These are phyloP conservation scores for Deinandra increscens DNA, from an alignment of 129 eudicot species.

Conservation along the genomic window DNA sequence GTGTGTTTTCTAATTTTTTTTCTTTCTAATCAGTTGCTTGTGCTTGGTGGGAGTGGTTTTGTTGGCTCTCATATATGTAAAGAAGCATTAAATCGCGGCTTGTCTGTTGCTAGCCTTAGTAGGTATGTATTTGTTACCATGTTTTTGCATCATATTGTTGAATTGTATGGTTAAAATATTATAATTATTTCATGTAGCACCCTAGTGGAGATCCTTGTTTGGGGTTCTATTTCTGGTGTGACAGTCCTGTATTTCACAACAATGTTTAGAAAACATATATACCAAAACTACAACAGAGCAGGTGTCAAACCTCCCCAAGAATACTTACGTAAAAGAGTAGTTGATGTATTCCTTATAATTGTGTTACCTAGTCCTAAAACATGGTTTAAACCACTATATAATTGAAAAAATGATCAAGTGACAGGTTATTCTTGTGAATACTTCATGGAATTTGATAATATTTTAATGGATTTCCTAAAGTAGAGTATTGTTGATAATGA, in stretches of 20 bases:
- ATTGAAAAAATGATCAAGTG: not conserved
- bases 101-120: conserved; percentile 88
- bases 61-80: conserved; percentile 91
- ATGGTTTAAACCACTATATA: not conserved
- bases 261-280: not conserved
- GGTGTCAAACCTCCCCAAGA: not conserved
- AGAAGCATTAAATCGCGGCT: conserved; percentile 73
- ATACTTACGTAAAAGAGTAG: not conserved
- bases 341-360: not conserved
- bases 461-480: not conserved
- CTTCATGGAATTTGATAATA: not conserved
- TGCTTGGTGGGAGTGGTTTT: conserved; percentile 95
- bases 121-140: conserved; percentile 46
- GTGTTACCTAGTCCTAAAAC: not conserved
- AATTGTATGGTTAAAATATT: not conserved
- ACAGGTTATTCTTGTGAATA: not conserved
- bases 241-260: not conserved
- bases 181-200: not conserved
- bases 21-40: conserved; percentile 58
- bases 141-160: not conserved
- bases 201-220: not conserved
- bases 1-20: not conserved
- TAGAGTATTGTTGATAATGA: not conserved
- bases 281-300: not conserved
- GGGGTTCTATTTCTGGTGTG: not conserved